A percentile compares a stretch with the other conserved stretches of the same genome.
These are phyloP conservation scores for Ustanciosporium gigantosporum DNA, from an alignment of 1,284 basidiomycete genomes.

Conservation along the genomic window DNA sequence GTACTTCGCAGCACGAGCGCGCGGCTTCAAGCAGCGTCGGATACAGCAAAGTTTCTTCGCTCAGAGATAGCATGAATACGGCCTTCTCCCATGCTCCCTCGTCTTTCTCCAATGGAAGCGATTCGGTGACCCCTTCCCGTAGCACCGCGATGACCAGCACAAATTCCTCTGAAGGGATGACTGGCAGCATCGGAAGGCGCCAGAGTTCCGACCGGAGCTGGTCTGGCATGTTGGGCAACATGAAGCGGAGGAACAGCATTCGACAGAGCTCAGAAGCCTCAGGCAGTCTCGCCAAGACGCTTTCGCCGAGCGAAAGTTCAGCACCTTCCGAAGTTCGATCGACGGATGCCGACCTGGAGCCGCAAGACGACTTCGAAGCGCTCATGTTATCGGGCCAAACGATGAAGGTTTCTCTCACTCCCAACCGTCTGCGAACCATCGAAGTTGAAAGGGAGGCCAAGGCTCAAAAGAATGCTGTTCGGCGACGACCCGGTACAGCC, in stretches of 20 bases:
- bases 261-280: conserved; percentile 37
- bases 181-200: conserved; percentile 12
- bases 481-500: conserved; percentile 35
- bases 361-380: conserved; percentile 51
- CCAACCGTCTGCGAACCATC: conserved; percentile 62
- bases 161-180: background rate
- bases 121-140: background rate
- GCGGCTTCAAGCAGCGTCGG: conserved; percentile 19
- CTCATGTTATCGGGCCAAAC: conserved; percentile 49
- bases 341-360: conserved; percentile 16
- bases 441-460: conserved; percentile 41
- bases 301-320: conserved; percentile 1
- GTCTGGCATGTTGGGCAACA: conserved; percentile 36
- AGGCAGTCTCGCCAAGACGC: conserved; percentile 5
- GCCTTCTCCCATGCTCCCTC: no score
- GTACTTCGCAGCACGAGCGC: conserved; percentile 7
- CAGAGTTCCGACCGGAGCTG: conserved; percentile 36
- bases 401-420: conserved; percentile 81
- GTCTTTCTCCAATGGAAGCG: background rate
- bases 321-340: background rate
- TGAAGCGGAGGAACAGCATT: conserved; percentile 47
- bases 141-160: background rate
- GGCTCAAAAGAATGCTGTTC: conserved; percentile 7
- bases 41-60: no score
- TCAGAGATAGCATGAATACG: no score